Conservation (phyloP, 257 asterid species). For the Solanum virginianum region DNA sequence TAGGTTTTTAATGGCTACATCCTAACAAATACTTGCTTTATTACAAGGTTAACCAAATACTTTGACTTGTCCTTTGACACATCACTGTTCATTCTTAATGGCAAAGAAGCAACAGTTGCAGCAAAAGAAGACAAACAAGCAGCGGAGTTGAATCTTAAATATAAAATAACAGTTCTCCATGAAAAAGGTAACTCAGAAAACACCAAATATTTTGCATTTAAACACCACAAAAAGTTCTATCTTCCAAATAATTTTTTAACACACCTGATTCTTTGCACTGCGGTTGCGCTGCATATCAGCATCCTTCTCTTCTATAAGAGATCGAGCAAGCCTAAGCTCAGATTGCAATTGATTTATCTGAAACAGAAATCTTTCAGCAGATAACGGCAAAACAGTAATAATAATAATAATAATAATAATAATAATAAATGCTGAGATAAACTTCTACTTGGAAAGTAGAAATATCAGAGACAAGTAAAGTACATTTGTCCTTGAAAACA, state of each 20-base stretch:
- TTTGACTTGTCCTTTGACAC: background rate
- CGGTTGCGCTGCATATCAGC: conserved; percentile 65
- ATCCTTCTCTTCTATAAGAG: conserved; percentile 89
- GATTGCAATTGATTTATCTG: conserved; percentile 94
- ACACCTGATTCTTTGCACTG: conserved; percentile 75
- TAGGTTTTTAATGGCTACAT: background rate
- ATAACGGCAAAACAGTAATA: background rate
- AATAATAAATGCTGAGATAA: background rate
- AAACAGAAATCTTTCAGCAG: conserved; percentile 9
- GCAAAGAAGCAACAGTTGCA: background rate
- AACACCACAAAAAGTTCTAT: background rate
- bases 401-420: background rate
- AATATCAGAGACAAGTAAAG: background rate
- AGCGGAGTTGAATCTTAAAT: background rate
- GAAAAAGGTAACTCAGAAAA: background rate
- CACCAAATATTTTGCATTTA: background rate
- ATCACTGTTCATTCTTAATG: background rate
- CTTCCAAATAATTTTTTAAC: background rate
- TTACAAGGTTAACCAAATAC: background rate
- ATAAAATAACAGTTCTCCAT: background rate
- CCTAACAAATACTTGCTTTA: background rate
- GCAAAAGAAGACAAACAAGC: background rate
- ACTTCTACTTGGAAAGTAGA: background rate
- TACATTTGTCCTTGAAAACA: background rate
- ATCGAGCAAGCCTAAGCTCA: conserved; percentile 84